Evolutionary conservation across 768 basidiomycete species (phyloP).

Genomic region (Glaciozyma antarctica): DNA sequence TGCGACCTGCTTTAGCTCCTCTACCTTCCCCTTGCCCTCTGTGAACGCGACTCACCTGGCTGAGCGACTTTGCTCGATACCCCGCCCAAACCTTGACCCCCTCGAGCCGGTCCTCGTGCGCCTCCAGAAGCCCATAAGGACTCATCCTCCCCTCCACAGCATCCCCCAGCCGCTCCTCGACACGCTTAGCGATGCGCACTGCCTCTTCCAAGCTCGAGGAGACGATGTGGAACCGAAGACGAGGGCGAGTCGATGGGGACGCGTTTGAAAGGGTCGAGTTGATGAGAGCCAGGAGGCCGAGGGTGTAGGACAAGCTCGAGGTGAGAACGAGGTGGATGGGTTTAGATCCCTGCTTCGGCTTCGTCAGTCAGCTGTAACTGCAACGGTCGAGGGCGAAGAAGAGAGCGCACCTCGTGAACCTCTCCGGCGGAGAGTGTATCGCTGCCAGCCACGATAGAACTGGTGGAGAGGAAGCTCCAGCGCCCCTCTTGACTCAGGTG

Average conservation of each 20-base stretch:
- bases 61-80: background rate
- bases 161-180: background rate
- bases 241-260: background rate
- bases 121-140: background rate
- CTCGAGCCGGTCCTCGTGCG: background rate
- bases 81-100: conserved; percentile 1
- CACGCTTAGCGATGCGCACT: background rate
- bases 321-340: background rate
- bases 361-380: no score
- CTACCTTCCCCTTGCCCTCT: no score
- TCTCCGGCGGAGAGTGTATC: no score
- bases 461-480: no score
- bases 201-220: background rate
- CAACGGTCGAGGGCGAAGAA: no score
- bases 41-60: conserved; percentile 2
- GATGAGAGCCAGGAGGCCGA: background rate
- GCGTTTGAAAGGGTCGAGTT: conserved; percentile 5
- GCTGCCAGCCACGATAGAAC: no score
- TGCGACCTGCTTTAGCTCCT: background rate
- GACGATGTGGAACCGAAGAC: conserved; percentile 4
- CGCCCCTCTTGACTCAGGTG: no score
- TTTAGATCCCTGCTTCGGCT: background rate
- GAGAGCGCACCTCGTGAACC: no score
- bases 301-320: background rate
- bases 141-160: background rate